A percentile compares a stretch with the other conserved stretches of the same genome.
Conservation (phyloP, 768 basidiomycete species). For the Phlebiopsis flavidoalba region DNA sequence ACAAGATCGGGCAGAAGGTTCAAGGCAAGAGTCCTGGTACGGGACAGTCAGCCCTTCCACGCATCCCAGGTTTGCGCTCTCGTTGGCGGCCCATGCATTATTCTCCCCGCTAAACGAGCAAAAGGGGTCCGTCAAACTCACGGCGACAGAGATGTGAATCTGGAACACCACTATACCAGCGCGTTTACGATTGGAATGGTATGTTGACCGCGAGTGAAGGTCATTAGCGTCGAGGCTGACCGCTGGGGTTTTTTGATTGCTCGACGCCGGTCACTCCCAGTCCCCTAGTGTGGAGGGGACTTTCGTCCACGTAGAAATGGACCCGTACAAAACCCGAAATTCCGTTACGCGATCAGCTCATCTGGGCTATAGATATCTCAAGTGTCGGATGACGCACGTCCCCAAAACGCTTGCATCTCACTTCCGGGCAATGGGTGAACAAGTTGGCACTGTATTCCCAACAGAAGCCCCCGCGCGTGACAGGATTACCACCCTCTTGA, state of each 20-base stretch:
- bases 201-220: slow-evolving; percentile 68
- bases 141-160: slow-evolving; percentile 18
- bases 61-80: slow-evolving; percentile 82
- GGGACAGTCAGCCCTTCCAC: slow-evolving; percentile 60
- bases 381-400: slow-evolving; percentile 86
- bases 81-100: slow-evolving; percentile 67
- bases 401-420: slow-evolving; percentile 60
- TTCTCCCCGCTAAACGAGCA: slow-evolving; percentile 48
- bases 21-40: slow-evolving; percentile 80
- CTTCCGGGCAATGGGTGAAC: slow-evolving; percentile 83
- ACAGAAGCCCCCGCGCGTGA: slow-evolving; percentile 84
- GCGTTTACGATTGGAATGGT: slow-evolving; percentile 71
- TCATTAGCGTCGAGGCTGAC: slow-evolving; percentile 71
- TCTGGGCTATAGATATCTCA: slow-evolving; percentile 76
- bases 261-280: slow-evolving; percentile 58
- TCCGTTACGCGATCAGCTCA: too few species aligned
- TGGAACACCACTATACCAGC: slow-evolving; percentile 36
- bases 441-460: slow-evolving; percentile 67
- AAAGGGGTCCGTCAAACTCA: slow-evolving; percentile 27
- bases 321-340: too few species aligned
- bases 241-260: slow-evolving; percentile 78
- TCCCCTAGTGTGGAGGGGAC: slow-evolving; percentile 69
- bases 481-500: slow-evolving; percentile 83
- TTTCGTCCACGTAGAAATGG: slow-evolving; percentile 90
- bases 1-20: slow-evolving; percentile 71